A percentile compares a stretch with the other conserved stretches of the same genome.
Evolutionary conservation across 2,329 filamentous ascomycete genomes (phyloP).

Genomic region (Xylaria sp.): DNA sequence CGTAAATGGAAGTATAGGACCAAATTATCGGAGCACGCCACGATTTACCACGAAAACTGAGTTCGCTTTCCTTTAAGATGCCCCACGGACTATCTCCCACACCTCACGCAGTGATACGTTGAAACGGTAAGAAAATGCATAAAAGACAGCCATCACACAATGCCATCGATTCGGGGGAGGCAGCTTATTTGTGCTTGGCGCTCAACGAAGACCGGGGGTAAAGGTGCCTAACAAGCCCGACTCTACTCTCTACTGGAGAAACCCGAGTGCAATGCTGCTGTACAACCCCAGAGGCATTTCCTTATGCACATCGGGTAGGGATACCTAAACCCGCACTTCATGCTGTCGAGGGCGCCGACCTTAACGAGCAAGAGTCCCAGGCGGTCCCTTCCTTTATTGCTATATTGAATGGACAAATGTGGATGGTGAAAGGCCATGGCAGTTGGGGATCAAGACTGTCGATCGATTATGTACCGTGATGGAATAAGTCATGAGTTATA

Average conservation of each 20-base stretch:
- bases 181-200: not conserved
- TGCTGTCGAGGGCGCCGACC: not conserved
- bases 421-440: not conserved
- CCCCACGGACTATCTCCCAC: not conserved
- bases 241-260: not conserved
- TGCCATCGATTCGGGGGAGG: not conserved
- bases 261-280: not conserved
- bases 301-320: slow-evolving; percentile 6
- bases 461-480: not conserved
- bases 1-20: too few relatives aligned
- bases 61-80: not conserved
- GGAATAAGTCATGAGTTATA: not conserved
- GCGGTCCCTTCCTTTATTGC: not conserved
- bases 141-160: not conserved
- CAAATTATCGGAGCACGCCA: too few relatives aligned
- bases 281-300: slow-evolving; percentile 1
- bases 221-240: slow-evolving; percentile 4
- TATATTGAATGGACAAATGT: not conserved
- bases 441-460: not conserved
- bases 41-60: too few relatives aligned
- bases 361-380: not conserved
- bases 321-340: not conserved
- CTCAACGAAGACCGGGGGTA: not conserved
- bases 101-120: not conserved
- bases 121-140: not conserved